These are phyloP conservation scores for Sphagnum contortum DNA, from an alignment of 225 moss, liverwort and hornwort genomes.

Conservation along the genomic window DNA sequence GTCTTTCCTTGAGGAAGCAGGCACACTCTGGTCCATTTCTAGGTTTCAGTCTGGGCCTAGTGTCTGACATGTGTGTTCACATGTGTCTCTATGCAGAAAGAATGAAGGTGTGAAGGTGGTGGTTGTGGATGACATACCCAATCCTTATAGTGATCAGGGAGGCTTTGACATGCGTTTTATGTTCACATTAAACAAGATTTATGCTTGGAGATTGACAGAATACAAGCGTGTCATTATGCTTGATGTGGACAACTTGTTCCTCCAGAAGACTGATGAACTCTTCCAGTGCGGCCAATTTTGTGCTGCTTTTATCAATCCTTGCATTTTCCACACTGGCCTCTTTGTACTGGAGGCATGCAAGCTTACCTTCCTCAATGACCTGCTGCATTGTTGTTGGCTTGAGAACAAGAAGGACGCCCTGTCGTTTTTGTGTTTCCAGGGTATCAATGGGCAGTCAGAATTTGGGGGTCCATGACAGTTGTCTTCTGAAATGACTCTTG, in stretches of 20 bases:
- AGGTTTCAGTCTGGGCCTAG: background rate
- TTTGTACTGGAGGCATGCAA: constrained; percentile 56
- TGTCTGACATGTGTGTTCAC: background rate
- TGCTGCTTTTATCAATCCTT: constrained; percentile 67
- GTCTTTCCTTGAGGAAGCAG: background rate
- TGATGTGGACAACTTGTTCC: constrained; percentile 71
- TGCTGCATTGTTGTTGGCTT: background rate
- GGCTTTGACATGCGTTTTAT: constrained; percentile 35
- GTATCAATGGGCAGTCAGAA: too few species aligned
- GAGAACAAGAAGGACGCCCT: background rate
- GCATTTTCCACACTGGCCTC: constrained; percentile 70
- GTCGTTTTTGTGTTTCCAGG: too few species aligned
- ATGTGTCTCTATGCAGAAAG: constrained; percentile 14
- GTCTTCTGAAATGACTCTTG: background rate
- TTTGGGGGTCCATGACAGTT: background rate
- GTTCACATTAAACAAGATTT: constrained; percentile 56
- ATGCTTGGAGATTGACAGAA: constrained; percentile 59
- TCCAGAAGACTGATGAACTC: constrained; percentile 57
- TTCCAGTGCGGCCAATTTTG: constrained; percentile 80
- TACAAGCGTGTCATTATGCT: constrained; percentile 72
- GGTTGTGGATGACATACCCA: constrained; percentile 44
- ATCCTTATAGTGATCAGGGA: constrained; percentile 31
- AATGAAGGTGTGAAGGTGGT: constrained; percentile 43
- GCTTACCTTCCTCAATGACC: background rate
- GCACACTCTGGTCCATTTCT: background rate